A percentile compares a stretch with the other conserved stretches of the same genome.
Evolutionary conservation across 2,329 filamentous ascomycete genomes (phyloP).

Genomic region (Thelonectria olida): DNA sequence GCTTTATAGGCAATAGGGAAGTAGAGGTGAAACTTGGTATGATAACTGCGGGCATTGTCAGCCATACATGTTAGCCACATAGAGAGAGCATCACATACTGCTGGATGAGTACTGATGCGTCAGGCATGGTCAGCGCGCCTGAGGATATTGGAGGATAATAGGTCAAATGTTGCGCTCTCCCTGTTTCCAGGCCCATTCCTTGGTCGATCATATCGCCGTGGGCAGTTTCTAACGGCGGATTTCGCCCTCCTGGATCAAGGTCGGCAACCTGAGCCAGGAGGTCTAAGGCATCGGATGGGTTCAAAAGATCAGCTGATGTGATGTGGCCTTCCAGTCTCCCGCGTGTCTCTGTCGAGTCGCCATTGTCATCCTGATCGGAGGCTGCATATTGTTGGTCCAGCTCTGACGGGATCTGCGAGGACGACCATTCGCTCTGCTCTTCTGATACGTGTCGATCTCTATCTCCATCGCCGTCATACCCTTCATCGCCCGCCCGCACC

Average conservation of each 20-base stretch:
- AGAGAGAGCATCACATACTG: conserved; percentile 24
- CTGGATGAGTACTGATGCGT: conserved; percentile 39
- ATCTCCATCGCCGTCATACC: conserved; percentile 3
- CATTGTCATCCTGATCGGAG: conserved; percentile 15
- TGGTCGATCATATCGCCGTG: neutral
- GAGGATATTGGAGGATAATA: conserved; percentile 46
- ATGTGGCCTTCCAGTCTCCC: conserved; percentile 49
- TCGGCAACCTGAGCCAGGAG: conserved; percentile 53
- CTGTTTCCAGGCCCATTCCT: neutral
- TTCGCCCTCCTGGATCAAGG: conserved; percentile 41
- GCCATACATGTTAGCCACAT: neutral
- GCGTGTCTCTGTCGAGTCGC: neutral
- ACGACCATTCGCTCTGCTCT: conserved; percentile 26
- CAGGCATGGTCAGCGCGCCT: conserved; percentile 41
- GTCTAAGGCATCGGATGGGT: conserved; percentile 53
- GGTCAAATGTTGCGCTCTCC: conserved; percentile 6
- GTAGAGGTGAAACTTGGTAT: conserved; percentile 73
- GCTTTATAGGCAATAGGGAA: conserved; percentile 72
- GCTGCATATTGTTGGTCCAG: conserved; percentile 12
- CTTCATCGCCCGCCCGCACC: conserved; percentile 10
- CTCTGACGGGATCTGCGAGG: conserved; percentile 29
- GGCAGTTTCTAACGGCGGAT: neutral
- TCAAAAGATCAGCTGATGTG: conserved; percentile 50
- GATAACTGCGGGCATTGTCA: conserved; percentile 58
- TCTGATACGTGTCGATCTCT: neutral